Conservation (phyloP, 2,329 filamentous ascomycete genomes). For the Cryphonectria naterciae region DNA sequence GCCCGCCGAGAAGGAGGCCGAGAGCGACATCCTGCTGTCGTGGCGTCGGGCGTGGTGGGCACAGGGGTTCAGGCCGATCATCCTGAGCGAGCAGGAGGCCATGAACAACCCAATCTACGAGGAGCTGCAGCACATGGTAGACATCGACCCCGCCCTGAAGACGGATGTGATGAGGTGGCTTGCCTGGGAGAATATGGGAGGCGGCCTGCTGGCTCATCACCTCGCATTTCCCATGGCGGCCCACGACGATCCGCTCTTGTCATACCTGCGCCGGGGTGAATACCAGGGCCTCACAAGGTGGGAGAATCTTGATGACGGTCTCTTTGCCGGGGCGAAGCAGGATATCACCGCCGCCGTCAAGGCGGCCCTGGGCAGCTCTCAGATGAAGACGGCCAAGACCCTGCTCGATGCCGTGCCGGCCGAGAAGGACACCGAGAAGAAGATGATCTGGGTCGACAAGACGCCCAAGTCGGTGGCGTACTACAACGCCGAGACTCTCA, state of each 20-base stretch:
- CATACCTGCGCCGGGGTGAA: slow-evolving; percentile 74
- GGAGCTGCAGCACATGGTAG: slow-evolving; percentile 62
- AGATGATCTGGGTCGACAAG: slow-evolving; percentile 67
- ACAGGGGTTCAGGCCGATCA: slow-evolving; percentile 83
- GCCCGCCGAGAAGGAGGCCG: slow-evolving; percentile 67
- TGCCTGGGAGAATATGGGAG: slow-evolving; percentile 90
- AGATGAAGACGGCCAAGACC: slow-evolving; percentile 60
- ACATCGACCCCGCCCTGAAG: slow-evolving; percentile 66
- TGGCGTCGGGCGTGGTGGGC: slow-evolving; percentile 98
- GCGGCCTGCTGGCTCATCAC: slow-evolving; percentile 78
- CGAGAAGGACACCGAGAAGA: slow-evolving; percentile 39
- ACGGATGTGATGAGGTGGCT: slow-evolving; percentile 81
- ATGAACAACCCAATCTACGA: slow-evolving; percentile 81
- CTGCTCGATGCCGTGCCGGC: slow-evolving; percentile 64
- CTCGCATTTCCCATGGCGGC: slow-evolving; percentile 83
- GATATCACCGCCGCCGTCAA: slow-evolving; percentile 68
- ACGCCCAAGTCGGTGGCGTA: slow-evolving; percentile 73
- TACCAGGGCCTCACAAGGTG: slow-evolving; percentile 76
- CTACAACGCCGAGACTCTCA: slow-evolving; percentile 69
- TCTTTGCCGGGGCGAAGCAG: slow-evolving; percentile 72
- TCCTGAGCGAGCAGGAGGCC: slow-evolving; percentile 79
- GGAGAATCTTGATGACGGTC: slow-evolving; percentile 68
- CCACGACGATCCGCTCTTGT: slow-evolving; percentile 72
- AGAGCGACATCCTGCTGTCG: slow-evolving; percentile 77
- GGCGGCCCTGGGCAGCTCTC: slow-evolving; percentile 58